Base-by-base conservation (phyloP, 306 rosid genomes). In the Astragalus glycyphyllos region DNA sequence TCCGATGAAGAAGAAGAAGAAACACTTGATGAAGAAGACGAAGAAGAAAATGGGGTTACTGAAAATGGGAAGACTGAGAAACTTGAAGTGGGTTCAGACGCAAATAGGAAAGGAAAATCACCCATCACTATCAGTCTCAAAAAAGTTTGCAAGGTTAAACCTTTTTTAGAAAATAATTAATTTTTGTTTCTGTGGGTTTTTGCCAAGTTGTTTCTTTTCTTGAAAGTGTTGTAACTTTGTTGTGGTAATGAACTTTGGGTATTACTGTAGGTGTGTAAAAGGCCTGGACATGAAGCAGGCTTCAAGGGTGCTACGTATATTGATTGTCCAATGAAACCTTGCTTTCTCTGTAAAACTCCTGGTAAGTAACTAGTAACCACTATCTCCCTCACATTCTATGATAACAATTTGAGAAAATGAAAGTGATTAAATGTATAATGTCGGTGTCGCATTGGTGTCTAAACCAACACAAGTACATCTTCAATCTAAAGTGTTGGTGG, bases 291-390 rank as follows among this genome's bases (percentile, higher is more conserved):
- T 79, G 98, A 93, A 81, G 97, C 98, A 8, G 98, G 98, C 0
- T 93, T 93, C 69, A 88, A 83, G 77, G 98, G 98, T 31, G 98
- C 98, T 65, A 93, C 97, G 1, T 93, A 93, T 49, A 84, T 93
- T 76, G 98, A 93, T 83, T 93, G 98, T 71, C 98, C 98, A 17
- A 93, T 88, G 98, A 93, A 90, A 73, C 98, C 98, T n/a, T 93
- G 98, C 75, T 93, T 90, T 83, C 94, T 93, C 15, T 93, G 98
- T 65, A 93, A 88, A 82, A 84, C 77, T 87, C 98, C 98, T 32
- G 98, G 98, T 93, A 11, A 6, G 68, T 92, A 11, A 38, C 6
- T 29, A 7, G 5, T 34, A 73, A 63, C 5, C 67, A 7, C 46
- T 5, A 15, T 23, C 1, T 35, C 58, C 31, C 15, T 66, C 9